A percentile compares a stretch with the other conserved stretches of the same genome.
Conservation (phyloP, 208 protist genomes). For the Zelonia costaricensis region DNA sequence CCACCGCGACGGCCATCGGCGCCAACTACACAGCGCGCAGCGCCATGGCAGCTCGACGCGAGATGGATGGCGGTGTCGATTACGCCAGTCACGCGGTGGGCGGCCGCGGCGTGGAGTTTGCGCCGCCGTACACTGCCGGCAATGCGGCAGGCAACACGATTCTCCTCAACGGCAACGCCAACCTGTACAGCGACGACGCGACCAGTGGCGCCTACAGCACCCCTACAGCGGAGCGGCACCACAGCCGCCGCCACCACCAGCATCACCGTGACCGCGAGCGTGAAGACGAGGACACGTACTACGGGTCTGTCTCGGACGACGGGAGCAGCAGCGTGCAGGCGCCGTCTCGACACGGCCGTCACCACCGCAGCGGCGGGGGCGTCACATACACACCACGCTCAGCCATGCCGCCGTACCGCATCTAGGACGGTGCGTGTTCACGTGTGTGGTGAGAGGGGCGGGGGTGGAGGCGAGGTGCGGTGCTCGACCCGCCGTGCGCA, state of each 20-base stretch:
- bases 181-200: slow-evolving; percentile 7
- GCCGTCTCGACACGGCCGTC: not conserved
- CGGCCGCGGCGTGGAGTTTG: not conserved
- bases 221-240: not conserved
- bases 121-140: not conserved
- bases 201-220: slow-evolving; percentile 6
- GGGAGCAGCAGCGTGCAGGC: not conserved
- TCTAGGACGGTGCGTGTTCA: too few species aligned
- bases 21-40: slow-evolving; percentile 15
- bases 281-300: too few species aligned
- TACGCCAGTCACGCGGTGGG: not conserved
- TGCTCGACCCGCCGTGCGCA: too few species aligned
- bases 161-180: slow-evolving; percentile 18
- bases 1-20: slow-evolving; percentile 10
- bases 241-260: slow-evolving; percentile 12
- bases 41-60: not conserved
- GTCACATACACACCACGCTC: not conserved
- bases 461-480: too few species aligned
- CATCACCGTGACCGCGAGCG: not conserved
- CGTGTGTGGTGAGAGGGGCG: too few species aligned
- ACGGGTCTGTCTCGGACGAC: not conserved
- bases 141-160: slow-evolving; percentile 23
- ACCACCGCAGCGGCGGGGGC: not conserved
- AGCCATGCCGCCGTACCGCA: not conserved
- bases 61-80: slow-evolving; percentile 8